Percentiles rank a stretch among this genome's conserved stretches.
These are phyloP conservation scores for Aspergillus thermomutatus DNA, from an alignment of 2,329 filamentous ascomycete species.

Conservation along the genomic window DNA sequence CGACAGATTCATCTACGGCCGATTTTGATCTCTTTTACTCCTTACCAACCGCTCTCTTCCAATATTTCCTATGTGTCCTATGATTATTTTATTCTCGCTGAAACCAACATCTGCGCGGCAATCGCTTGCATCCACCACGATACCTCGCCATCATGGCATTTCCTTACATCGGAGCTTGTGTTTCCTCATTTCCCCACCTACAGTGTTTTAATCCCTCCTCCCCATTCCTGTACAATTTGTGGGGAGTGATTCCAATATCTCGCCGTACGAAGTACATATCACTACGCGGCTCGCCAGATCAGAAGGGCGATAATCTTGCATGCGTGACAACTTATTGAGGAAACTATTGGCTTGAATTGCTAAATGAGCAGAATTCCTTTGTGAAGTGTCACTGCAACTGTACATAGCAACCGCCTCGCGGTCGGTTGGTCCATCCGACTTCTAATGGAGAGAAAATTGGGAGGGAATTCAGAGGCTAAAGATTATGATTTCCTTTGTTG, in stretches of 20 bases:
- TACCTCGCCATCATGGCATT: slow-evolving; percentile 22
- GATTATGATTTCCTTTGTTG: slow-evolving; percentile 32
- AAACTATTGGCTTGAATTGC: slow-evolving; percentile 1
- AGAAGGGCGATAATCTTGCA: slow-evolving; percentile 11
- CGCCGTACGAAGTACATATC: slow-evolving; percentile 29
- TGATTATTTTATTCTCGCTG: slow-evolving; percentile 10
- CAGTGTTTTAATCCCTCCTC: slow-evolving; percentile 16
- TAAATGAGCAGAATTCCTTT: not conserved
- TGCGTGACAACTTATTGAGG: slow-evolving; percentile 11
- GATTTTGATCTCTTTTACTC: slow-evolving; percentile 5
- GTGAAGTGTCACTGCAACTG: slow-evolving; percentile 23
- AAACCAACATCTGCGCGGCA: slow-evolving; percentile 11
- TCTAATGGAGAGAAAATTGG: slow-evolving; percentile 23
- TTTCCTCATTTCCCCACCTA: not conserved
- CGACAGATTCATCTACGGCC: not conserved
- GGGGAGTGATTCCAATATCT: slow-evolving; percentile 17
- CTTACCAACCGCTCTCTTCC: slow-evolving; percentile 11
- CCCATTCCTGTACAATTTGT: slow-evolving; percentile 26
- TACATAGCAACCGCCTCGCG: slow-evolving; percentile 27
- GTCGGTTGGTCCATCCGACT: slow-evolving; percentile 18
- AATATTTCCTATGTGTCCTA: slow-evolving; percentile 22
- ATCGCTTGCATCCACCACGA: slow-evolving; percentile 7
- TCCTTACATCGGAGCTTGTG: slow-evolving; percentile 22
- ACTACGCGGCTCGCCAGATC: slow-evolving; percentile 19
- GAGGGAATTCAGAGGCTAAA: slow-evolving; percentile 23